Evolutionary conservation across 2,329 filamentous ascomycete species (phyloP).

Genomic region (Aspergillus udagawae): DNA sequence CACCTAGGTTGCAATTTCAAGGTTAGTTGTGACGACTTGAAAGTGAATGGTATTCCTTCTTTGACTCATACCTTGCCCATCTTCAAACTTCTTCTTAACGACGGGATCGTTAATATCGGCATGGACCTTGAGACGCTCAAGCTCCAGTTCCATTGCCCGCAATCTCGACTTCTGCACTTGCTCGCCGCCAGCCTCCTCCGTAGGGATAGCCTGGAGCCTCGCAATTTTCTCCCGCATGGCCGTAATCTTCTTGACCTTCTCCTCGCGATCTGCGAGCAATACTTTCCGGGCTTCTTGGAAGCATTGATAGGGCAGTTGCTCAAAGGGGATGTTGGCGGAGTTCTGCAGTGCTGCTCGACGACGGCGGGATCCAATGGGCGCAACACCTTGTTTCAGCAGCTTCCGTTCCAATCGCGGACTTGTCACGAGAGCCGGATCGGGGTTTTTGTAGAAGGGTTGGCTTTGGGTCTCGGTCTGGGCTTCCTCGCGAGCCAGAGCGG

Average conservation of each 20-base stretch:
- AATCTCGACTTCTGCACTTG: conserved; percentile 63
- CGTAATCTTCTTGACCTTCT: conserved; percentile 73
- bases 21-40: background rate
- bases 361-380: conserved; percentile 78
- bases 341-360: conserved; percentile 69
- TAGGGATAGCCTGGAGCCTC: conserved; percentile 57
- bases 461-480: conserved; percentile 38
- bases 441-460: conserved; percentile 40
- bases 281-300: conserved; percentile 94
- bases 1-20: conserved; percentile 52
- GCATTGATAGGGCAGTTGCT: conserved; percentile 92
- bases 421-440: conserved; percentile 65
- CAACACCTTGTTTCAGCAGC: conserved; percentile 63
- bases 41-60: background rate
- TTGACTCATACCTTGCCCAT: conserved; percentile 65
- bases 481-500: conserved; percentile 42
- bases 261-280: conserved; percentile 70
- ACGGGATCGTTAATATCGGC: conserved; percentile 93
- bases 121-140: conserved; percentile 79
- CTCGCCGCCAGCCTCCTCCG: conserved; percentile 59
- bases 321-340: conserved; percentile 71
- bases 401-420: conserved; percentile 61
- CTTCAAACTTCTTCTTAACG: conserved; percentile 91
- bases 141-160: conserved; percentile 63
- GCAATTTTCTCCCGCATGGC: conserved; percentile 65